phyloP scores from a whole-genome alignment of 768 basidiomycete species.

The Tulasnella sp. region DNA sequence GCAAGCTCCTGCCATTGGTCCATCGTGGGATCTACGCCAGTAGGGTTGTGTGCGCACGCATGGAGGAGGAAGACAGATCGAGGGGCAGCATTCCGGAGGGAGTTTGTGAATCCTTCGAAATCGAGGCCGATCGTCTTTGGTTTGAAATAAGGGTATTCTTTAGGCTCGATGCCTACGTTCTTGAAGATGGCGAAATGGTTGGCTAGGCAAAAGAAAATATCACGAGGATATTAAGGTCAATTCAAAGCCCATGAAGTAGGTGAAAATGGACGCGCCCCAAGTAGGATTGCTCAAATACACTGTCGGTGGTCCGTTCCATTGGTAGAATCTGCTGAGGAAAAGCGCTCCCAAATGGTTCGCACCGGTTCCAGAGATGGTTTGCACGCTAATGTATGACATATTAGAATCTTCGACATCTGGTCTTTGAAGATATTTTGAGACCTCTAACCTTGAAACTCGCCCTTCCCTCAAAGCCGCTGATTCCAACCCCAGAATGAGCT shows the following conservation, averaged over 20 bases:
- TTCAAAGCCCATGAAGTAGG: not conserved
- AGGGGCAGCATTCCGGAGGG: conserved; percentile 53
- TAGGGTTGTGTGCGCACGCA: conserved; percentile 94
- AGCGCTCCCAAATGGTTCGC: conserved; percentile 88
- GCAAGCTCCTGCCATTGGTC: conserved; percentile 81
- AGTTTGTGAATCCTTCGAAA: conserved; percentile 51
- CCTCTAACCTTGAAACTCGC: conserved; percentile 44
- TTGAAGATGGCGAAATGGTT: conserved; percentile 87
- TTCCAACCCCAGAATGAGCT: conserved; percentile 65
- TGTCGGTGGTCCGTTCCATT: conserved; percentile 51
- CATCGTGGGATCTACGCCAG: conserved; percentile 83
- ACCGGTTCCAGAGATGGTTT: conserved; percentile 93
- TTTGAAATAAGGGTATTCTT: conserved; percentile 91
- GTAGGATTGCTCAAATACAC: conserved; percentile 88
- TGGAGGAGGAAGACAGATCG: conserved; percentile 85
- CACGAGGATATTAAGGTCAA: not conserved
- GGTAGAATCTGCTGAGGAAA: conserved; percentile 77
- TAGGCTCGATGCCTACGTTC: conserved; percentile 79
- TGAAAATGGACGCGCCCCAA: conserved; percentile 55
- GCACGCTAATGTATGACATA: conserved; percentile 40
- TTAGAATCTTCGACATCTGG: not conserved
- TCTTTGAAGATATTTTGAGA: not conserved
- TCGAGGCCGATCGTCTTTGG: conserved; percentile 82
- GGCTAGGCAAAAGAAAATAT: conserved; percentile 38
- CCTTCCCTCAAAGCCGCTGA: conserved; percentile 60